Evolutionary conservation across 176 grass and related monocot genomes (phyloP).

Genomic region (Rhipidocladum racemiflorum): DNA sequence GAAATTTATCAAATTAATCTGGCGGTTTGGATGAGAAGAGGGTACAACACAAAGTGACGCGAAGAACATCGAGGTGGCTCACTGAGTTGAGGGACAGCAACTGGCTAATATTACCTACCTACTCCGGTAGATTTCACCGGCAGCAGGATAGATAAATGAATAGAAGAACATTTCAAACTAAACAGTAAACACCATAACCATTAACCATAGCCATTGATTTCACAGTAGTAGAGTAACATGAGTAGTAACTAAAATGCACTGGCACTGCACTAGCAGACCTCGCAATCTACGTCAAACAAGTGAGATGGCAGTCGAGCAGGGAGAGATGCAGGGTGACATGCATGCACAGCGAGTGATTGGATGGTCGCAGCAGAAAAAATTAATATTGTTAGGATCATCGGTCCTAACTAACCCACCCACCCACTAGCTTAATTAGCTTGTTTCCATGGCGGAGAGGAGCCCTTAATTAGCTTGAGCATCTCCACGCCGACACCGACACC

Average conservation of each 20-base stretch:
- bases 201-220: constrained; percentile 3
- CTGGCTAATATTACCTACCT: neutral
- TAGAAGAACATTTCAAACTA: constrained; percentile 12
- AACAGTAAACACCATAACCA: too few relatives aligned
- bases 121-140: neutral
- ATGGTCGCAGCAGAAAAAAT: neutral
- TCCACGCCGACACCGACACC: constrained; percentile 63
- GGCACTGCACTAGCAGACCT: too few relatives aligned
- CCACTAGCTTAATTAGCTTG: too few relatives aligned
- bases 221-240: constrained; percentile 5
- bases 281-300: constrained; percentile 27
- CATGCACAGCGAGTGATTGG: neutral
- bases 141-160: too few relatives aligned
- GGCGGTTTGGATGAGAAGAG: too few relatives aligned
- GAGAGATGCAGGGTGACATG: too few relatives aligned
- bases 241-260: constrained; percentile 21
- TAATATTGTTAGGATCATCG: constrained; percentile 37
- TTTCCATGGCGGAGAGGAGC: neutral
- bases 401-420: constrained; percentile 9
- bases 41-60: too few relatives aligned
- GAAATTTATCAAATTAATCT: too few relatives aligned
- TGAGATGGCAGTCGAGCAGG: neutral
- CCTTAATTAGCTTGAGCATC: constrained; percentile 31
- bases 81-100: too few relatives aligned
- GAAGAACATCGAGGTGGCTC: too few relatives aligned